Conservation (phyloP, 306 rosid genomes). For the Begonia loranthoides region DNA sequence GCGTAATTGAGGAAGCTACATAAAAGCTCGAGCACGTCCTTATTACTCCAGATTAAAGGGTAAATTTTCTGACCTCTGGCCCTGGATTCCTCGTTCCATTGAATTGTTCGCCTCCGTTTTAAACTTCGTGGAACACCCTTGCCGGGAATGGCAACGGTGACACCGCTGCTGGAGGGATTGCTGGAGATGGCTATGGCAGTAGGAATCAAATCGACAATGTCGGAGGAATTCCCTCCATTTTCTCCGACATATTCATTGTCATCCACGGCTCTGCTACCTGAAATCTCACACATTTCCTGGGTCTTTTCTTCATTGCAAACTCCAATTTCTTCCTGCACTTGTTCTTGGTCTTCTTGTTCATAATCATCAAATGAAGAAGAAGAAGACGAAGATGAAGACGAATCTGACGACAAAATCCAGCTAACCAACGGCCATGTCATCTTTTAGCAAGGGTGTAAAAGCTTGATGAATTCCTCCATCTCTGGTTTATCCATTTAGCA, state of each 20-base stretch:
- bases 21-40: slow-evolving; percentile 10
- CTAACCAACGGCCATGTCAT: slow-evolving; percentile 12
- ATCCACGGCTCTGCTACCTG: neutral
- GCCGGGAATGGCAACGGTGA: slow-evolving; percentile 9
- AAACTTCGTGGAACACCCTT: neutral
- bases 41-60: slow-evolving; percentile 1
- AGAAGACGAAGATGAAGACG: slow-evolving; percentile 4
- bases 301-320: no score
- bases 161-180: neutral
- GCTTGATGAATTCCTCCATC: no score
- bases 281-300: neutral
- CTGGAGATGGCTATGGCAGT: slow-evolving; percentile 2
- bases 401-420: slow-evolving; percentile 14
- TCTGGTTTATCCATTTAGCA: no score
- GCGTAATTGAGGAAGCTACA: slow-evolving; percentile 3
- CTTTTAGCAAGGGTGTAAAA: neutral
- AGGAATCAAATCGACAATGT: slow-evolving; percentile 1
- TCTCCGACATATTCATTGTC: neutral
- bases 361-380: no score
- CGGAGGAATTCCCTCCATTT: neutral
- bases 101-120: neutral
- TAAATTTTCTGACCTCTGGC: neutral
- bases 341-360: slow-evolving; percentile 5
- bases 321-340: neutral
- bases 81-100: neutral